phyloP scores from a whole-genome alignment of 257 asterid genomes.

The Cordia subcordata region DNA sequence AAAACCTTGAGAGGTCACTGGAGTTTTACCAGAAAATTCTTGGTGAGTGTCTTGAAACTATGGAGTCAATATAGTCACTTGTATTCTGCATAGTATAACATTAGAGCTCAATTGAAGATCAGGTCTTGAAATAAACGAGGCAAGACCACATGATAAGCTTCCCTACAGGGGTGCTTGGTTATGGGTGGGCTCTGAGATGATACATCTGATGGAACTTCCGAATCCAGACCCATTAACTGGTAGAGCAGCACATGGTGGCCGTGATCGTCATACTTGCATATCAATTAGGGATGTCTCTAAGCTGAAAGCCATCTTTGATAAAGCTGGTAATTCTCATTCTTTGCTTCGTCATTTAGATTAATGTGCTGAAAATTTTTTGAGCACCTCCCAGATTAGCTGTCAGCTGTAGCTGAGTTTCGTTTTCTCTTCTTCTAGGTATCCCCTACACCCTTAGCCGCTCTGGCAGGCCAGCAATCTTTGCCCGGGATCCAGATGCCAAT shows the following conservation, averaged over 20 bases:
- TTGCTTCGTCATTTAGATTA: neutral
- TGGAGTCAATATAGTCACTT: neutral
- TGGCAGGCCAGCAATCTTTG: constrained; percentile 89
- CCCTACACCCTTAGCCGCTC: constrained; percentile 83
- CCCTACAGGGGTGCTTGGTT: constrained; percentile 97
- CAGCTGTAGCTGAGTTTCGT: neutral
- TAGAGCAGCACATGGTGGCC: constrained; percentile 87
- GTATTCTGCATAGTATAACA: neutral
- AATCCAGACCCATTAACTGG: constrained; percentile 88
- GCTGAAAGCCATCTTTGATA: constrained; percentile 70
- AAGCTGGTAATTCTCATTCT: constrained; percentile 46
- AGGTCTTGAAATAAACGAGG: constrained; percentile 85
- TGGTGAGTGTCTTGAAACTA: constrained; percentile 34
- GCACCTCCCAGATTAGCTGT: neutral
- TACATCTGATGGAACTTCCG: constrained; percentile 97
- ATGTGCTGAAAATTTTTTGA: neutral
- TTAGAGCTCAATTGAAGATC: constrained; percentile 12
- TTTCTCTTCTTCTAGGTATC: constrained; percentile 45
- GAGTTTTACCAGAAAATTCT: constrained; percentile 82
- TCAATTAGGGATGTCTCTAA: constrained; percentile 74
- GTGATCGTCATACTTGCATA: constrained; percentile 90
- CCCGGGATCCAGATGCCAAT: constrained; percentile 89
- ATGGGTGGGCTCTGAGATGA: constrained; percentile 95
- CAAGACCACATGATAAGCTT: constrained; percentile 87
- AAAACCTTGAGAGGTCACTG: constrained; percentile 86